A percentile compares a stretch with the other conserved stretches of the same genome.
These are phyloP conservation scores for Fusarium protoensiforme DNA, from an alignment of 2,329 filamentous ascomycete genomes.

Conservation along the genomic window DNA sequence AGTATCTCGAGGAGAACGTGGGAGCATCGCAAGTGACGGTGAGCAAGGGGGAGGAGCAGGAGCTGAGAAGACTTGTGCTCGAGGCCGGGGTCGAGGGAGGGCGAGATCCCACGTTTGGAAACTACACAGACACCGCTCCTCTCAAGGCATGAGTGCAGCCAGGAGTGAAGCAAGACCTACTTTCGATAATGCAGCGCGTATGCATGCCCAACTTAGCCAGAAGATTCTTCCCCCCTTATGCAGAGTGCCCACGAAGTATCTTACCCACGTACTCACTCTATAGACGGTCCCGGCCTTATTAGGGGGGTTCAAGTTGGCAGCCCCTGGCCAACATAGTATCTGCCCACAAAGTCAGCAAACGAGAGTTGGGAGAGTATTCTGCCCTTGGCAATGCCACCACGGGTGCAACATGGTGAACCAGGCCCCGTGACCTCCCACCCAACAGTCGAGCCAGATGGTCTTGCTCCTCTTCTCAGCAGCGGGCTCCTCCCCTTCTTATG, in stretches of 20 bases:
- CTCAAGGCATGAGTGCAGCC: slow-evolving; percentile 11
- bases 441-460: slow-evolving; percentile 43
- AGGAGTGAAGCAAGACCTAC: neutral
- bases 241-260: slow-evolving; percentile 29
- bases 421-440: slow-evolving; percentile 39
- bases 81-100: slow-evolving; percentile 44
- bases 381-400: neutral
- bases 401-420: slow-evolving; percentile 30
- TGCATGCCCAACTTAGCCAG: neutral
- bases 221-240: slow-evolving; percentile 2
- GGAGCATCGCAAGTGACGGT: slow-evolving; percentile 47
- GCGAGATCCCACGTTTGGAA: slow-evolving; percentile 34
- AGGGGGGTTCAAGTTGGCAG: slow-evolving; percentile 19
- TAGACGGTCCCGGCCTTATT: slow-evolving; percentile 6
- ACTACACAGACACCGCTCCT: slow-evolving; percentile 32
- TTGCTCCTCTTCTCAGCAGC: slow-evolving; percentile 21
- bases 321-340: slow-evolving; percentile 34
- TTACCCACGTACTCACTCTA: slow-evolving; percentile 17
- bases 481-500: slow-evolving; percentile 25
- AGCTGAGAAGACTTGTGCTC: slow-evolving; percentile 45
- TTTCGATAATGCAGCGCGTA: slow-evolving; percentile 13
- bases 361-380: neutral
- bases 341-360: slow-evolving; percentile 22
- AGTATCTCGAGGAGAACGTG: slow-evolving; percentile 60
- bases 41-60: slow-evolving; percentile 47